These are phyloP conservation scores for Chenopodium quinoa DNA, from an alignment of 148 eudicot species.

Conservation along the genomic window DNA sequence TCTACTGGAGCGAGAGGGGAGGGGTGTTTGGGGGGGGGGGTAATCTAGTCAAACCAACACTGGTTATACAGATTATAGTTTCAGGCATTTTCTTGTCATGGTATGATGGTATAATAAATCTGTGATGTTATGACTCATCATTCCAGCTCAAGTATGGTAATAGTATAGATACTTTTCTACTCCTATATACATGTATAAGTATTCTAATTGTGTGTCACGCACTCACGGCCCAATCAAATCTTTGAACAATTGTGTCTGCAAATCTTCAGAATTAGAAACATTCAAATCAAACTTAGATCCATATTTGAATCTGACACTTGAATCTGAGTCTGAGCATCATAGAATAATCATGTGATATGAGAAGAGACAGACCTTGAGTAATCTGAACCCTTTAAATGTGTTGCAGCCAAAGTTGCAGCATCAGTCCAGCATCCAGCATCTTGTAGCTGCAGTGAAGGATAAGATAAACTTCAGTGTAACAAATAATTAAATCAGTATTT, in stretches of 20 bases:
- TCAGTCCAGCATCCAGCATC: slow-evolving; percentile 99
- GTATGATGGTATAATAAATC: background rate
- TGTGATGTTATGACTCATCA: background rate
- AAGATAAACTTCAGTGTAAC: background rate
- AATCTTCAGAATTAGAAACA: background rate
- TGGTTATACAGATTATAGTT: background rate
- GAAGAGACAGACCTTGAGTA: slow-evolving; percentile 68
- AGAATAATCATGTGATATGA: background rate
- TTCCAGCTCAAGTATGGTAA: background rate
- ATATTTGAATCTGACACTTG: background rate
- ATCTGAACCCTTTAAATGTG: slow-evolving; percentile 94
- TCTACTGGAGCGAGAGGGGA: background rate
- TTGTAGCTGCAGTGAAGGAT: slow-evolving; percentile 64
- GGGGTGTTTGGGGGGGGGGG: background rate
- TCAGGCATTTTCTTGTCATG: background rate
- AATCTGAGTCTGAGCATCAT: background rate
- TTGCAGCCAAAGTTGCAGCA: slow-evolving; percentile 99
- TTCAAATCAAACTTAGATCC: background rate
- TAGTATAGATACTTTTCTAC: background rate
- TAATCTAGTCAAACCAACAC: background rate
- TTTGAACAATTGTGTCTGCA: background rate
- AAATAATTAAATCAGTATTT: background rate
- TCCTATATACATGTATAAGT: background rate
- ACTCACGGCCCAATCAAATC: background rate
- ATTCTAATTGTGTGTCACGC: too few species aligned